Conservation (phyloP, 352 stramenopile genomes). For the Globisporangium cylindrosporum region DNA sequence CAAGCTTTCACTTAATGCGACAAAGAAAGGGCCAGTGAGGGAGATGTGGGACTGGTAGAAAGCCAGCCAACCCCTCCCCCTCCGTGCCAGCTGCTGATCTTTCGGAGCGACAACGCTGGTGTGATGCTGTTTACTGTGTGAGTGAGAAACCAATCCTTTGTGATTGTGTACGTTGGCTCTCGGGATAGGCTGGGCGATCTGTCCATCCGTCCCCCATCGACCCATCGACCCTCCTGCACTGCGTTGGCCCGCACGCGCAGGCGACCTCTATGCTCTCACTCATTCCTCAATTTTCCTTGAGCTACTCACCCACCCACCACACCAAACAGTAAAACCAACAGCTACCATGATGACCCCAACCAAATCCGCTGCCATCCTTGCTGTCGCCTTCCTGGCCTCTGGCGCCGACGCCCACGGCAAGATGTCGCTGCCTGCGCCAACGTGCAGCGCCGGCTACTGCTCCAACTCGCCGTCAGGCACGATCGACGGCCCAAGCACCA, state of each 20-base stretch:
- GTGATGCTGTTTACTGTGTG: neutral
- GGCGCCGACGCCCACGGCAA: conserved; percentile 40
- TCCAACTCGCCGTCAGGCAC: conserved; percentile 40
- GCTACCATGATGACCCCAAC: conserved; percentile 31
- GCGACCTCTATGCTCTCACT: neutral
- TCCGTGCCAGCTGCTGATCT: neutral
- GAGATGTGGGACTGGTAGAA: neutral
- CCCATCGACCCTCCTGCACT: too few species aligned
- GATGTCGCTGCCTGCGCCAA: conserved; percentile 40
- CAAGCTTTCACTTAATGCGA: neutral
- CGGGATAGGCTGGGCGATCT: too few species aligned
- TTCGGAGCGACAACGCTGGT: neutral
- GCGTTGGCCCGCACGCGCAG: too few species aligned
- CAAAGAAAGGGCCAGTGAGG: neutral
- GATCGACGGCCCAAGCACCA: conserved; percentile 32
- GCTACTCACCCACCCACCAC: neutral
- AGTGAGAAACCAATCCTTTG: neutral
- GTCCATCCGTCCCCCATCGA: too few species aligned
- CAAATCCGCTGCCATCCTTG: conserved; percentile 21
- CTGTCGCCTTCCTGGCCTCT: conserved; percentile 18
- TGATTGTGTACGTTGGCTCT: neutral
- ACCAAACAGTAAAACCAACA: neutral
- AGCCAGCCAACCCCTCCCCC: neutral
- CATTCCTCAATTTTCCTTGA: neutral
- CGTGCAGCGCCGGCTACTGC: conserved; percentile 30